phyloP scores from a whole-genome alignment of 352 stramenopile genomes.

The Pythium sp. region DNA sequence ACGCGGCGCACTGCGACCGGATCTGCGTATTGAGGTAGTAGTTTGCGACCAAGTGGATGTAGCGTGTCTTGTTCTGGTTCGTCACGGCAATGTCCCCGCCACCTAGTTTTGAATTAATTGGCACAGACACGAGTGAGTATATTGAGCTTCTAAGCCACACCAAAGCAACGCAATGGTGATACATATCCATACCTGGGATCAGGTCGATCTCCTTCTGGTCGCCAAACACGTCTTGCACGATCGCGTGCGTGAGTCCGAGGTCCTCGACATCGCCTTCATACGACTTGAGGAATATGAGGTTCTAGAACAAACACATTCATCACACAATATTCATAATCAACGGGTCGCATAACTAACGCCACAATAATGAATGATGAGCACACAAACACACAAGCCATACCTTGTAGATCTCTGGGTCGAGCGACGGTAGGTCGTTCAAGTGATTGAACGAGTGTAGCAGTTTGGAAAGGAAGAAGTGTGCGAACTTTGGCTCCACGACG shows the following conservation, averaged over 20 bases:
- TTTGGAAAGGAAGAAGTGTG: conserved; percentile 95
- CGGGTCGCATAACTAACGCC: neutral
- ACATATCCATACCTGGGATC: conserved; percentile 50
- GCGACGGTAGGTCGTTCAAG: conserved; percentile 87
- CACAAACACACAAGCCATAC: conserved; percentile 18
- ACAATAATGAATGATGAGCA: neutral
- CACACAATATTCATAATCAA: too few relatives aligned
- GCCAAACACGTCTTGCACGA: conserved; percentile 88
- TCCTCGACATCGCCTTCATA: conserved; percentile 92
- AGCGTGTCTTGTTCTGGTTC: conserved; percentile 92
- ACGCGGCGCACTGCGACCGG: conserved; percentile 90
- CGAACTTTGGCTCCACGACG: conserved; percentile 94
- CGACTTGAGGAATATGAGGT: conserved; percentile 95
- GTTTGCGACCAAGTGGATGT: conserved; percentile 95
- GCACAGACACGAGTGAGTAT: neutral
- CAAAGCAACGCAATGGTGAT: too few relatives aligned
- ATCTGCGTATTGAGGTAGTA: conserved; percentile 95
- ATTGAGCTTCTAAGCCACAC: too few relatives aligned
- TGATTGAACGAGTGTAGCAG: conserved; percentile 79
- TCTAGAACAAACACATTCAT: conserved; percentile 30
- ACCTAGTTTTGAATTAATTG: conserved; percentile 12
- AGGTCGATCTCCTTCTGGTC: conserved; percentile 85
- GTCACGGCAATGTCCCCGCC: conserved; percentile 88
- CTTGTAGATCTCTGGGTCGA: conserved; percentile 95
- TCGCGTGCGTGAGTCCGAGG: conserved; percentile 90